Evolutionary conservation across 306 rosid genomes (phyloP).

Genomic region (Cucumis hystrix): DNA sequence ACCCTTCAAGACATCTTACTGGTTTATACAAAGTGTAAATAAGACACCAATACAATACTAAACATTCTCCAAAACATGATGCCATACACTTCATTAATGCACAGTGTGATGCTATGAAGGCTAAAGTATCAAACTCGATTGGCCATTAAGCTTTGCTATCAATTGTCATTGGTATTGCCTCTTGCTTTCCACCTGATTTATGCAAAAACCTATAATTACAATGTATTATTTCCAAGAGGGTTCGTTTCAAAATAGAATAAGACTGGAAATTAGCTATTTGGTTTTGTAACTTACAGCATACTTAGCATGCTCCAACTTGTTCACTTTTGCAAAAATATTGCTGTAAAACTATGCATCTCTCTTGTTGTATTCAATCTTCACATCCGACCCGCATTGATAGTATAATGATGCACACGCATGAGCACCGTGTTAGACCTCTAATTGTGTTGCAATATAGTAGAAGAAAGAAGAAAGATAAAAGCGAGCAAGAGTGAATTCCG

Average conservation of each 20-base stretch:
- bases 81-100: not conserved
- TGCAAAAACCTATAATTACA: not conserved
- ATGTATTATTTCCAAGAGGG: not conserved
- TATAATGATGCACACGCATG: not conserved
- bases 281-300: slow-evolving; percentile 10
- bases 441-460: no score
- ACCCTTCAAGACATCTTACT: not conserved
- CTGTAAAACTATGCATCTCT: slow-evolving; percentile 28
- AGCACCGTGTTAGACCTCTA: no score
- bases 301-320: slow-evolving; percentile 22
- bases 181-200: slow-evolving; percentile 25
- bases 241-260: not conserved
- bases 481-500: no score
- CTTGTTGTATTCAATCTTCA: slow-evolving; percentile 30
- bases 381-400: slow-evolving; percentile 11
- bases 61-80: not conserved
- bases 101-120: not conserved
- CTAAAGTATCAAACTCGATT: not conserved
- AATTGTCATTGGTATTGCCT: slow-evolving; percentile 38
- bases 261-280: not conserved
- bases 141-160: slow-evolving; percentile 37
- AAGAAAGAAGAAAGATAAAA: no score
- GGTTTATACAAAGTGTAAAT: not conserved
- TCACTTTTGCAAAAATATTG: slow-evolving; percentile 35
- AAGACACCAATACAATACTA: no score